Evolutionary conservation across 345 rosid species (phyloP).

Genomic region (Hibiscus syriacus): DNA sequence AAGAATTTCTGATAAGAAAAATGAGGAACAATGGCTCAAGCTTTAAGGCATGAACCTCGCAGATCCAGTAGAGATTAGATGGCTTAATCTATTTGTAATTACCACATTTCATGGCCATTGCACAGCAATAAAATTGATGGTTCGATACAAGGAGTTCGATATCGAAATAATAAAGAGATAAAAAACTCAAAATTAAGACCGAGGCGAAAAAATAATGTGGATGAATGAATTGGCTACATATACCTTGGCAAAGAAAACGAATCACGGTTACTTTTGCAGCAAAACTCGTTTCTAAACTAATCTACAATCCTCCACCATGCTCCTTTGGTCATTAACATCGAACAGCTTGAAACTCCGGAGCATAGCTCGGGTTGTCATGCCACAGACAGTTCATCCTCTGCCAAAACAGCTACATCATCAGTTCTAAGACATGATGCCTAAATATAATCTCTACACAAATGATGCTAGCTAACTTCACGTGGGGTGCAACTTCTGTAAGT

Average conservation of each 20-base stretch:
- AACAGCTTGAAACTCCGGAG: not conserved
- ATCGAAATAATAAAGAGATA: slow-evolving; percentile 13
- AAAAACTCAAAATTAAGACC: slow-evolving; percentile 3
- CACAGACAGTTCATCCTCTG: slow-evolving; percentile 14
- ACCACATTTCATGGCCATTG: slow-evolving; percentile 7
- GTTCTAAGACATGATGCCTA: not conserved
- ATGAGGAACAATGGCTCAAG: no score
- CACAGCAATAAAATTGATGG: not conserved
- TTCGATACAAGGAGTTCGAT: slow-evolving; percentile 6
- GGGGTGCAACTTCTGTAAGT: not conserved
- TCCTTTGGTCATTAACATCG: slow-evolving; percentile 3
- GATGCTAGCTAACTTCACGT: not conserved
- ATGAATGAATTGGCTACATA: slow-evolving; percentile 50
- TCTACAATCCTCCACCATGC: slow-evolving; percentile 27
- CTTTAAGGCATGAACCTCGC: no score
- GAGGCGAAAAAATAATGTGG: not conserved
- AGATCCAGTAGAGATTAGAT: no score
- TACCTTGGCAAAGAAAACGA: slow-evolving; percentile 15
- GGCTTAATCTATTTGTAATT: slow-evolving; percentile 1
- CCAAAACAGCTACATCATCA: slow-evolving; percentile 7
- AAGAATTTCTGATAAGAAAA: no score
- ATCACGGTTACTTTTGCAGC: slow-evolving; percentile 25
- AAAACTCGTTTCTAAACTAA: slow-evolving; percentile 20
- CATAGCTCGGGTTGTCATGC: slow-evolving; percentile 11
- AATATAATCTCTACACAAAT: not conserved